Conservation (phyloP, 1,284 basidiomycete species). For the Fomitiporia mediterranea region DNA sequence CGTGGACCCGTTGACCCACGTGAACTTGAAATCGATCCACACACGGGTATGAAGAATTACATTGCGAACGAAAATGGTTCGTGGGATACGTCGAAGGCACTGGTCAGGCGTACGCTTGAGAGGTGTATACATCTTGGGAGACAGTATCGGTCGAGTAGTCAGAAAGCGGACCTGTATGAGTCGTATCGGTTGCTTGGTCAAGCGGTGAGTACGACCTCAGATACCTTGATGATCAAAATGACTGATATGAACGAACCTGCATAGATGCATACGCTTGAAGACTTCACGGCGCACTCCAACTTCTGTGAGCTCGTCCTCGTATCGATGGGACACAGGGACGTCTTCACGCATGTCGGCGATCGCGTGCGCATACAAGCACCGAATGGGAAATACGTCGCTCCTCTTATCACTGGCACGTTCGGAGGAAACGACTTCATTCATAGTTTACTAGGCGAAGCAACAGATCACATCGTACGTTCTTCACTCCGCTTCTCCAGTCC, state of each 20-base stretch:
- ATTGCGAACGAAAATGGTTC: constrained; percentile 49
- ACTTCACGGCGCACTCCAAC: constrained; percentile 88
- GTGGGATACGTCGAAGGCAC: constrained; percentile 88
- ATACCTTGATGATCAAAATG: not conserved
- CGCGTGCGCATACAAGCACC: constrained; percentile 74
- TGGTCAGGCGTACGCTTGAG: constrained; percentile 76
- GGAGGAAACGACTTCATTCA: constrained; percentile 85
- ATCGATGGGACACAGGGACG: constrained; percentile 67
- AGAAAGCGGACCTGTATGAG: constrained; percentile 79
- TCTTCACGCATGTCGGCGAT: constrained; percentile 90
- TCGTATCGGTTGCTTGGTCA: constrained; percentile 75
- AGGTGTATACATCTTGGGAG: constrained; percentile 65
- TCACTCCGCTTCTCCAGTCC: not conserved
- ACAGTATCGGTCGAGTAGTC: constrained; percentile 49
- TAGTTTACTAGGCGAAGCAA: constrained; percentile 71
- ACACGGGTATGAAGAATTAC: constrained; percentile 87
- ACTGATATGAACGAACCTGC: not conserved
- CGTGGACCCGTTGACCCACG: constrained; percentile 70
- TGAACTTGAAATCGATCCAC: constrained; percentile 83
- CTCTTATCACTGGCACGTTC: constrained; percentile 87
- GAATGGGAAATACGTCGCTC: constrained; percentile 72
- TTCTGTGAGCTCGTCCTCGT: constrained; percentile 81
- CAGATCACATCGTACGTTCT: constrained; percentile 59
- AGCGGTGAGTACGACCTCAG: constrained; percentile 39
- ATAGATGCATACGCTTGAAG: constrained; percentile 79